These are phyloP conservation scores for Metarhizium brunneum DNA, from an alignment of 2,329 filamentous ascomycete species.

Conservation along the genomic window DNA sequence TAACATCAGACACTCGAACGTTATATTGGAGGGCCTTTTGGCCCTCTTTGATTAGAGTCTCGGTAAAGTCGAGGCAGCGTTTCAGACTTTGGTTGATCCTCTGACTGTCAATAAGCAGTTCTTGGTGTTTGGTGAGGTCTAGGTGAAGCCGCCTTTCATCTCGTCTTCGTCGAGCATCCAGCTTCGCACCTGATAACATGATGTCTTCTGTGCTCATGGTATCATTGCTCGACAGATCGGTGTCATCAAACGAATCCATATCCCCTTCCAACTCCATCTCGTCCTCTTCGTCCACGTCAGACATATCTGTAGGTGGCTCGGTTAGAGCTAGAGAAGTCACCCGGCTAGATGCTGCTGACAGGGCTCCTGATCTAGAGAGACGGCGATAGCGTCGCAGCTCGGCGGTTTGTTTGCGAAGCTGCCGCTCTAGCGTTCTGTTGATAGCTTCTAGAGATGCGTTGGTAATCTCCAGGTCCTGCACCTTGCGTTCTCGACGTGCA, in stretches of 20 bases:
- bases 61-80: slow-evolving; percentile 80
- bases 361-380: slow-evolving; percentile 69
- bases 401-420: slow-evolving; percentile 82
- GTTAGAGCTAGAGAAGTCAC: slow-evolving; percentile 34
- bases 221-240: slow-evolving; percentile 34
- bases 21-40: slow-evolving; percentile 78
- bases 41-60: slow-evolving; percentile 81
- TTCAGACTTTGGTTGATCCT: slow-evolving; percentile 94
- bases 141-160: slow-evolving; percentile 79
- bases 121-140: slow-evolving; percentile 81
- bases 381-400: slow-evolving; percentile 80
- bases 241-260: slow-evolving; percentile 44
- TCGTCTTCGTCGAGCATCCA: slow-evolving; percentile 43
- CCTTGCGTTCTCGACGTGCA: slow-evolving; percentile 84
- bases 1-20: slow-evolving; percentile 69
- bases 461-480: slow-evolving; percentile 91
- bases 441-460: slow-evolving; percentile 93
- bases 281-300: slow-evolving; percentile 38
- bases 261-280: slow-evolving; percentile 33
- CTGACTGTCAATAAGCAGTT: slow-evolving; percentile 80
- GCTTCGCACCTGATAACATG: slow-evolving; percentile 30
- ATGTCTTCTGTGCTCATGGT: slow-evolving; percentile 19
- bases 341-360: slow-evolving; percentile 47
- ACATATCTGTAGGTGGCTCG: slow-evolving; percentile 34
- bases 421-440: slow-evolving; percentile 83